Evolutionary conservation across 73 alveolate genomes (phyloP).

Genomic region (Blepharisma japonicum): DNA sequence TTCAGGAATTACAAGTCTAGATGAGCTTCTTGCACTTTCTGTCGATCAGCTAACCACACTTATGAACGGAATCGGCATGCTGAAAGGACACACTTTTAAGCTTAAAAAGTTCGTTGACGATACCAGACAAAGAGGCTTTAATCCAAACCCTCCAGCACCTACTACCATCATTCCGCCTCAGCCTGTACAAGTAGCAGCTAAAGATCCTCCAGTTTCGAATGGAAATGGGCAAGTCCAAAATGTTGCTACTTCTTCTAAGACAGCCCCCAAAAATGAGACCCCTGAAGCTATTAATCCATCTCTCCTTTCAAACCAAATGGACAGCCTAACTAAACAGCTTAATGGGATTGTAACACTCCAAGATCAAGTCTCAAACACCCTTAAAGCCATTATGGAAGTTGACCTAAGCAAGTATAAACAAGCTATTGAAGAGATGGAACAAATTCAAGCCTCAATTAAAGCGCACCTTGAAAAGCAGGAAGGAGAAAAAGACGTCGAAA

Average conservation of each 20-base stretch:
- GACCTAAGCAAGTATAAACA: not conserved
- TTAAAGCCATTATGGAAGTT: not conserved
- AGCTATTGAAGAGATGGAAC: not conserved
- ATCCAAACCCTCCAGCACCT: not conserved
- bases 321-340: not conserved
- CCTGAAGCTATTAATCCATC: not conserved
- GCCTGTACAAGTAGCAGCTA: not conserved
- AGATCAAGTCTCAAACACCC: not conserved
- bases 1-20: slow-evolving; percentile 7
- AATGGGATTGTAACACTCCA: not conserved
- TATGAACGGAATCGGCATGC: slow-evolving; percentile 2
- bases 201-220: too few species aligned
- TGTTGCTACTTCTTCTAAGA: not conserved
- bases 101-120: slow-evolving; percentile 10
- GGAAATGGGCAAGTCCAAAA: not conserved
- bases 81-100: slow-evolving; percentile 27
- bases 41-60: not conserved
- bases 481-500: too few species aligned
- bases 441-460: not conserved
- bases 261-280: not conserved
- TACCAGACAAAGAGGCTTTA: not conserved
- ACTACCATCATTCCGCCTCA: not conserved
- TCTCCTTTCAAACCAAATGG: not conserved
- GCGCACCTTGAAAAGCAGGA: not conserved
- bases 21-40: not conserved